Evolutionary conservation across 2,329 filamentous ascomycete genomes (phyloP).

Genomic region (Biscogniauxia marginata): DNA sequence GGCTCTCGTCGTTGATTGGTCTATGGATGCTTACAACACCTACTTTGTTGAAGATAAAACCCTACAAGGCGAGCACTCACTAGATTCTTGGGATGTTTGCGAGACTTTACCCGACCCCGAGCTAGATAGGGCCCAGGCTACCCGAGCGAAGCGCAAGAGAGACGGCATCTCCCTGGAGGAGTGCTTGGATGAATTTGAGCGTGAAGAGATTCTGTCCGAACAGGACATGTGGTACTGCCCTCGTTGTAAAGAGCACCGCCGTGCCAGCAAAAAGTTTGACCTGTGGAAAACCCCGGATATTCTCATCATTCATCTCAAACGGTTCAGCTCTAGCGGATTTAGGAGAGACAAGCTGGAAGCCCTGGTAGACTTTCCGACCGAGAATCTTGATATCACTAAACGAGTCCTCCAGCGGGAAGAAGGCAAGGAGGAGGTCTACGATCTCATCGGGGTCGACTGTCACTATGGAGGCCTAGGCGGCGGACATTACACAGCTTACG

Average conservation of each 20-base stretch:
- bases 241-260: conserved; percentile 87
- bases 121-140: conserved; percentile 61
- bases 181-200: conserved; percentile 91
- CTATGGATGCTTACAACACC: conserved; percentile 63
- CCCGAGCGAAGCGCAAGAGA: conserved; percentile 64
- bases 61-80: conserved; percentile 31
- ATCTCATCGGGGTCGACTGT: conserved; percentile 93
- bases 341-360: conserved; percentile 91
- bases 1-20: conserved; percentile 86
- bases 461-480: conserved; percentile 92
- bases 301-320: conserved; percentile 90
- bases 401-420: conserved; percentile 78
- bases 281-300: conserved; percentile 97
- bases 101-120: conserved; percentile 60
- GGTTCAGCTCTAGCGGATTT: conserved; percentile 81
- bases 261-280: conserved; percentile 94
- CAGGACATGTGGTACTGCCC: conserved; percentile 98
- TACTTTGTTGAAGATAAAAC: conserved; percentile 62
- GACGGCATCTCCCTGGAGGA: conserved; percentile 82
- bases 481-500: conserved; percentile 93
- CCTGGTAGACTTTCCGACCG: conserved; percentile 85
- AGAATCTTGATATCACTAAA: conserved; percentile 77
- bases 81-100: conserved; percentile 54
- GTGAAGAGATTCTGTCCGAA: conserved; percentile 88
- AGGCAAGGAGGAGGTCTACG: conserved; percentile 81